Percentiles rank a stretch among this genome's conserved stretches.
These are phyloP conservation scores for Acacia confusa DNA, from an alignment of 306 rosid genomes.

Conservation along the genomic window DNA sequence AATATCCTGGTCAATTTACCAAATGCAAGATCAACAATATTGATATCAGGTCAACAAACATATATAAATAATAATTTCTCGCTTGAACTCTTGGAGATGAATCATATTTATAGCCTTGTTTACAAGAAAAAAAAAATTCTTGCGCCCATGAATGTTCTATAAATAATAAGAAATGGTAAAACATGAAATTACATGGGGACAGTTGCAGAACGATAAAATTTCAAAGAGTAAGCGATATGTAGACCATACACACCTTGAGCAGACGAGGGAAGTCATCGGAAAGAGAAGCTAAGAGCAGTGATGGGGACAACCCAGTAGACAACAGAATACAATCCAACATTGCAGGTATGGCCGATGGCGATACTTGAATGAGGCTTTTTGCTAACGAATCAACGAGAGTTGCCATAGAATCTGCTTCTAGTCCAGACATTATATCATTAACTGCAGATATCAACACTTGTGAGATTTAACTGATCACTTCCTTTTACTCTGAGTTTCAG, in stretches of 20 bases:
- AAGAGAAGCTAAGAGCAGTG: conserved; percentile 58
- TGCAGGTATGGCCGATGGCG: conserved; percentile 68
- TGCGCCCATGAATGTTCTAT: background rate
- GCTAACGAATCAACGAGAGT: conserved; percentile 54
- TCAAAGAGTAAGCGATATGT: conserved; percentile 9
- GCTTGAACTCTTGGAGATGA: background rate
- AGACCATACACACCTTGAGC: conserved; percentile 48
- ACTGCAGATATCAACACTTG: background rate
- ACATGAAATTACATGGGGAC: conserved; percentile 1
- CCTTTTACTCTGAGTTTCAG: background rate
- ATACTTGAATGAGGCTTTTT: conserved; percentile 60
- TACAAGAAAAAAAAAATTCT: background rate
- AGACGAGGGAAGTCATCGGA: conserved; percentile 50
- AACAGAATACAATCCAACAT: conserved; percentile 70
- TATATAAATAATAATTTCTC: background rate
- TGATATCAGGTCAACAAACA: background rate
- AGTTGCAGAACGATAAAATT: background rate
- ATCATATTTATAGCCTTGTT: background rate
- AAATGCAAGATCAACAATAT: conserved; percentile 3
- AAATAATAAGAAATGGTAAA: background rate
- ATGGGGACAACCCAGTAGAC: conserved; percentile 64
- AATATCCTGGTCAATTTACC: conserved; percentile 46
- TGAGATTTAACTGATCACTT: background rate
- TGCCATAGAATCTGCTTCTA: conserved; percentile 41
- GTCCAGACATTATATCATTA: conserved; percentile 36